Base-by-base conservation (phyloP, 176 grass and related monocot species). In the Chloris gayana region DNA sequence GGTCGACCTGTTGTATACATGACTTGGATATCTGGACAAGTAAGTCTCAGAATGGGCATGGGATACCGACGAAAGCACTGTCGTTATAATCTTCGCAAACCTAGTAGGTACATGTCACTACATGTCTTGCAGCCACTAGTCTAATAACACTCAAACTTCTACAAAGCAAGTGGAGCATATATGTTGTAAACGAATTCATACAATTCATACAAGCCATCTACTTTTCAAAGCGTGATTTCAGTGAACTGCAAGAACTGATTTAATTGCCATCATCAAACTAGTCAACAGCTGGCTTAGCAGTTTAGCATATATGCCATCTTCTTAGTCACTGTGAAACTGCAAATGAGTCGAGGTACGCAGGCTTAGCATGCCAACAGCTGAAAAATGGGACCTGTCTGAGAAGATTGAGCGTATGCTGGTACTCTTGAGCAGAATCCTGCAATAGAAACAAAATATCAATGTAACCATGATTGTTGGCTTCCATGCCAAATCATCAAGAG, bases 401-500 rank as follows among this genome's bases (percentile, higher is more conserved):
- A 69, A 92, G 77, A 42, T 73, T 49, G 73, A 98, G 49, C 39
- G 66, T 15, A 45, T 82, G 83, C 34, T 89, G 89, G 61, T 98
- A 94, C 64, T 85, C 95, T 44, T 51, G 60, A 72, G 92, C 83
- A 81, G 63, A 77, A 35, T 77, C 83, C 92, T 98, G 65, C 66
- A 80, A 67, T 5, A 59, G 38, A 37, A 25, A 77, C 5, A 25
- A 33, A 73, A 73, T 8, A 73, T 59, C 26, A 6, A 17, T 51
- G 50, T 25, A 38, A 46, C 57, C 47, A 61, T 1, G n/a, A 12
- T 49, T 68, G 25, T 77, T 11, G 26, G 38, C 13, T 79, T 41
- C 9, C 42, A 0, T 35, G 31, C 25, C 10, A 27, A 13, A 58
- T 47, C 42, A 26, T 59, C 22, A 59, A 9, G 7, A 2, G 11